Percentiles rank a stretch among this genome's conserved stretches.
Evolutionary conservation across 176 grass and related monocot genomes (phyloP).

Genomic region (Miscanthus lutarioriparius): DNA sequence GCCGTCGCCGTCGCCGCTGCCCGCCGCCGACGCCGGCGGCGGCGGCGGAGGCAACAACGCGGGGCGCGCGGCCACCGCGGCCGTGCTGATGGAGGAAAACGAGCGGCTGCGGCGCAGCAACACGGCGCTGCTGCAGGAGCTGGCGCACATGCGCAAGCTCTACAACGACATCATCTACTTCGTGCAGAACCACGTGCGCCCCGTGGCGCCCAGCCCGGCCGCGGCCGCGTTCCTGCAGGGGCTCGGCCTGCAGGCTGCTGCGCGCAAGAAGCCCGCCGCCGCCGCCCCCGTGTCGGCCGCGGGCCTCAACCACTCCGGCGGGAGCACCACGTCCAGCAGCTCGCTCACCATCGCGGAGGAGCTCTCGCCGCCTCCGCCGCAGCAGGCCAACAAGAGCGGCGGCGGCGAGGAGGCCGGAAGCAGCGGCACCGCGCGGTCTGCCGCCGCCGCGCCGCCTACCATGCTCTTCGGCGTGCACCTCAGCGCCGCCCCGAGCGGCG

Average conservation of each 20-base stretch:
- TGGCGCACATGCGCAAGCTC: conserved; percentile 94
- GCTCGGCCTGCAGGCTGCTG: conserved; percentile 39
- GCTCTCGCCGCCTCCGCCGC: conserved; percentile 42
- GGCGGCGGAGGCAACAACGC: neutral
- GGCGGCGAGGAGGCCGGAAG: conserved; percentile 48
- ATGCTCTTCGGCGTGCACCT: conserved; percentile 90
- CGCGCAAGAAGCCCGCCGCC: conserved; percentile 23
- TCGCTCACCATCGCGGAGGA: conserved; percentile 92
- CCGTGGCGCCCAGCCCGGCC: conserved; percentile 78
- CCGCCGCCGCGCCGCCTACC: neutral
- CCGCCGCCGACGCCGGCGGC: neutral
- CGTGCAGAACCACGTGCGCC: conserved; percentile 96
- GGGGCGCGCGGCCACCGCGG: conserved; percentile 46
- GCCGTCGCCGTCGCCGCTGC: neutral
- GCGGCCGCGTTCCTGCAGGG: conserved; percentile 57
- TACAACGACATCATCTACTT: conserved; percentile 99
- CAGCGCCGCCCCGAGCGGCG: neutral
- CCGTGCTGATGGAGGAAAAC: conserved; percentile 85
- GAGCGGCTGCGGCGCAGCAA: conserved; percentile 84
- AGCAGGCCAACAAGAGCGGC: conserved; percentile 34
- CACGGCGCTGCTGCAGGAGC: conserved; percentile 76
- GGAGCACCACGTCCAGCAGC: conserved; percentile 94
- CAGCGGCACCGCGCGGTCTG: conserved; percentile 36
- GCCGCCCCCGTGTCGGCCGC: neutral
- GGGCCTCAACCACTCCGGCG: conserved; percentile 47